Conservation (phyloP, 139 green algal genomes). For the Edaphochlamys debaryana region DNA sequence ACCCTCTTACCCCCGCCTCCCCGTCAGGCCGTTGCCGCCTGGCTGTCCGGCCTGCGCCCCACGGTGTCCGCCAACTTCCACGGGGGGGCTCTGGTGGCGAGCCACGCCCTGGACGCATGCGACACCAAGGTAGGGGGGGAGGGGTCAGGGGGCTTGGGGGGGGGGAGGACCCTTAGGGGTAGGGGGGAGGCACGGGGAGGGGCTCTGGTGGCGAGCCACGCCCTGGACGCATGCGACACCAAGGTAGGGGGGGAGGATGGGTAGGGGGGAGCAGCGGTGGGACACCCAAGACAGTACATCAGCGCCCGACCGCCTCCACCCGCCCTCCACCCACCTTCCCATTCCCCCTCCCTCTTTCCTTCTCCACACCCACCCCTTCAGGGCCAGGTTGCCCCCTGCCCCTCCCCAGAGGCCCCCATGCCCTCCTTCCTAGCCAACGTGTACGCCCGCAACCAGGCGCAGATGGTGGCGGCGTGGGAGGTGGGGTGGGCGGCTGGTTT, state of each 20-base stretch:
- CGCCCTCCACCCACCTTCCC: no score
- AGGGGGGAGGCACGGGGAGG: no score
- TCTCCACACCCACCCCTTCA: no score
- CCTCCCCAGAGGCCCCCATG: neutral
- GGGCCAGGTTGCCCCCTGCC: neutral
- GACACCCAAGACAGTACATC: no score
- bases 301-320: no score
- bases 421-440: constrained; percentile 31
- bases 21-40: constrained; percentile 13
- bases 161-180: no score
- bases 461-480: neutral
- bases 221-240: constrained; percentile 32
- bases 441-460: neutral
- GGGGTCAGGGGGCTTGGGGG: no score
- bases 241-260: neutral
- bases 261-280: no score
- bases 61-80: constrained; percentile 16
- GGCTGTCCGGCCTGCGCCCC: constrained; percentile 6
- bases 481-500: neutral
- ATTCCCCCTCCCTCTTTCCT: no score
- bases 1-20: no score
- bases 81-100: constrained; percentile 21
- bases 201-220: constrained; percentile 11
- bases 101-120: constrained; percentile 28
- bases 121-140: constrained; percentile 1